Base-by-base conservation (phyloP, 2,329 filamentous ascomycete species). In the Claviceps sp. region DNA sequence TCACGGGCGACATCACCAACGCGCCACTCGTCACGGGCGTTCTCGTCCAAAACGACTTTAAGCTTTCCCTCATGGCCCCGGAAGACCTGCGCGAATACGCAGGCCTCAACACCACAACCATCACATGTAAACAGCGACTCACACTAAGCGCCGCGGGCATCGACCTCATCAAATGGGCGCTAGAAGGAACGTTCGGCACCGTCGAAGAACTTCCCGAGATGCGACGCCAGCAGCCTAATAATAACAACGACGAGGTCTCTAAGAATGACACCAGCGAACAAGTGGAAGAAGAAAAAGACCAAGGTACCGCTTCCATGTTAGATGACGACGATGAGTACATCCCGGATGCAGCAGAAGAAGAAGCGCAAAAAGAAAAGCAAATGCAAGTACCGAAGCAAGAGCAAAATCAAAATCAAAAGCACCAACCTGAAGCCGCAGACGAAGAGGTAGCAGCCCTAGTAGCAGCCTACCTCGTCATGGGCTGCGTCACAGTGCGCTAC, bases 21-120 rank as follows among this genome's bases (percentile, higher is more conserved):
- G 62, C 63, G 11, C 72, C 71, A 52, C 74, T 97, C 44, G 80
- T 98, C 60, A 86, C 85, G 0, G 93, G 93, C 30, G 93, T 98
- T 0, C 76, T 98, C 16, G 90, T 98, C 7, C 91, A 97, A 60
- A 97, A 95, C 65, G 93, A 96, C 65, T 97, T 98, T 68, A 95
- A 97, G 67, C 81, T 98, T 63, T 94, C 87, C 0, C 75, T 98
- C 37, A 97, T 98, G 91, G 90, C 90, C 0, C 90, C 93, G 0
- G 93, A 97, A 60, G 93, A 98, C 64, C 75, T 98, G 37, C 84
- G 89, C 55, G 93, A 98, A 68, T 98, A 95, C 65, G 93, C 93
- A 0, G 93, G 93, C n/a, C 73, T 98, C 34, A 96, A 89, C 2
- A 97, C 93, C 0, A 97, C 93, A 0, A 95, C 87, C 1, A 91